A percentile compares a stretch with the other conserved stretches of the same genome.
Evolutionary conservation across 495 filamentous ascomycete species (phyloP).

Genomic region (Aspergillus indologenus): DNA sequence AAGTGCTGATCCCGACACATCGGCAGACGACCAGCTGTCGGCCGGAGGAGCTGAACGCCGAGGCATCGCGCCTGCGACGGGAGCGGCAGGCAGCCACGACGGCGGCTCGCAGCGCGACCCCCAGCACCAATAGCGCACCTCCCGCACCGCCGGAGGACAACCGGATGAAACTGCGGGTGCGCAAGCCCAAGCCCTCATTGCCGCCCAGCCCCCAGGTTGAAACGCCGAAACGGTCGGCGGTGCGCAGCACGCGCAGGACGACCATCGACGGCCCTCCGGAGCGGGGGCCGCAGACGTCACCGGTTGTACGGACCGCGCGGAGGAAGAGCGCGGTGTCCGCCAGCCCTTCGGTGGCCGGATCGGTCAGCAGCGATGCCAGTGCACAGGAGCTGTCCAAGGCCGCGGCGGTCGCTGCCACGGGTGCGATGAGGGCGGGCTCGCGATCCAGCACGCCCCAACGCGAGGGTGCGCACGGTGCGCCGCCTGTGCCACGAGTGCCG

Average conservation of each 20-base stretch:
- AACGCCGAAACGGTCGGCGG: slow-evolving; percentile 46
- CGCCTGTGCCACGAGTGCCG: slow-evolving; percentile 46
- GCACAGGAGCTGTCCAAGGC: neutral
- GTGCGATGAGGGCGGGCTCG: slow-evolving; percentile 27
- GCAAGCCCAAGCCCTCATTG: slow-evolving; percentile 57
- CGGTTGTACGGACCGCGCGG: slow-evolving; percentile 31
- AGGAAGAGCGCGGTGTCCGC: slow-evolving; percentile 30
- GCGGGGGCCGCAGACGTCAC: slow-evolving; percentile 36
- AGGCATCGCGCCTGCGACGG: slow-evolving; percentile 56
- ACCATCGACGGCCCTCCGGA: slow-evolving; percentile 58
- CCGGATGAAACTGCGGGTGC: slow-evolving; percentile 69
- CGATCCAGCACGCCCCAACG: slow-evolving; percentile 48
- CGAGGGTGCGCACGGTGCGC: slow-evolving; percentile 39
- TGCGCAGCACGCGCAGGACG: slow-evolving; percentile 56
- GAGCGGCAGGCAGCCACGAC: slow-evolving; percentile 59
- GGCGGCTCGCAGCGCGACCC: slow-evolving; percentile 21
- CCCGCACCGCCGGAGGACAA: slow-evolving; percentile 45
- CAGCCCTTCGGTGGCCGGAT: neutral
- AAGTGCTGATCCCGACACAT: slow-evolving; percentile 71
- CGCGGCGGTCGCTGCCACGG: slow-evolving; percentile 22
- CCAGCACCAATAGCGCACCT: slow-evolving; percentile 13
- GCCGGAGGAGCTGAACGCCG: slow-evolving; percentile 69
- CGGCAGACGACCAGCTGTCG: slow-evolving; percentile 69
- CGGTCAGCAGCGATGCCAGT: neutral
- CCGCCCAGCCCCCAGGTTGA: slow-evolving; percentile 38